Evolutionary conservation across 345 rosid species (phyloP).

Genomic region (Moringa oleifera): DNA sequence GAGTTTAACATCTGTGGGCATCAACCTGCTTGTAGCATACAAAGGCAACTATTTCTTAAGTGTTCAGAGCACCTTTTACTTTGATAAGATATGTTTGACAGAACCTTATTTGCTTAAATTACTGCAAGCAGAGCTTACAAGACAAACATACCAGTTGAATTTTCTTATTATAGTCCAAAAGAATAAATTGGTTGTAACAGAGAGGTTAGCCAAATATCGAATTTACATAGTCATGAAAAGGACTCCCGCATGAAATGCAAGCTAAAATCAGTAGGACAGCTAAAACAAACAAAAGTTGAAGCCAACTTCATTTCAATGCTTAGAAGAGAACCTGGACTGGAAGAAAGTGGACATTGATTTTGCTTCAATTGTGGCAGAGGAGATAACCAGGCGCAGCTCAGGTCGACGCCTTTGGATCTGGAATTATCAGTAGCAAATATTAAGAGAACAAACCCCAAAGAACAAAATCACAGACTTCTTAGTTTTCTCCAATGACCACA

Average conservation of each 20-base stretch:
- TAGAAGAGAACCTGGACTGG: conserved; percentile 49
- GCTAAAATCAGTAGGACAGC: conserved; percentile 2
- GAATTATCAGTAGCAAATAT: conserved; percentile 9
- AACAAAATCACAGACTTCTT: conserved; percentile 3
- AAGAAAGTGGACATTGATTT: conserved; percentile 83
- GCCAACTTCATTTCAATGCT: background rate
- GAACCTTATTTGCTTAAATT: too few relatives aligned
- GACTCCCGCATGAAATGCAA: background rate
- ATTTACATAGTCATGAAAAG: background rate
- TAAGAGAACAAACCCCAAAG: background rate
- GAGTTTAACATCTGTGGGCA: too few relatives aligned
- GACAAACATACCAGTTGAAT: too few relatives aligned
- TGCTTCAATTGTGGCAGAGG: conserved; percentile 97
- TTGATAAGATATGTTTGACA: too few relatives aligned
- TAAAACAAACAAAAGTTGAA: background rate
- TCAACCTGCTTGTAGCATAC: too few relatives aligned
- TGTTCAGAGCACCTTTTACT: too few relatives aligned
- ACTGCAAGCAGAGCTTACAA: too few relatives aligned
- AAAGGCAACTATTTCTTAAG: too few relatives aligned
- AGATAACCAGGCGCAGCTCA: conserved; percentile 80
- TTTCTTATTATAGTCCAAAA: too few relatives aligned
- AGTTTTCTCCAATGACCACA: conserved; percentile 7
- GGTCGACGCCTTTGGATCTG: conserved; percentile 90
- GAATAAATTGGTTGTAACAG: too few relatives aligned
- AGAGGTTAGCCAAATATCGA: too few relatives aligned